Conservation (phyloP, 2,329 filamentous ascomycete genomes). For the Fusarium metavorans region DNA sequence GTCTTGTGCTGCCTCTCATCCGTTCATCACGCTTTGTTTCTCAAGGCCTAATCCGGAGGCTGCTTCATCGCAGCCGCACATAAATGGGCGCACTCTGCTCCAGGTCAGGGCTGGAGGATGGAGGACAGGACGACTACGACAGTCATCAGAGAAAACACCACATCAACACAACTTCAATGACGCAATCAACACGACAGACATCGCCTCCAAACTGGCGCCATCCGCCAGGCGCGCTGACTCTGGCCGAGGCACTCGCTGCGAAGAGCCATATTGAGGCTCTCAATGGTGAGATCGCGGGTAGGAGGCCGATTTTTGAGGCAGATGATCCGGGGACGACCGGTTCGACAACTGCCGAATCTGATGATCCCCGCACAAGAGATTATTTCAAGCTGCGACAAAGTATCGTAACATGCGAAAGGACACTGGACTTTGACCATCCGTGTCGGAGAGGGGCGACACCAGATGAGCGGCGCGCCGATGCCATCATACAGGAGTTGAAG, state of each 20-base stretch:
- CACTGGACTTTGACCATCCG: slow-evolving; percentile 55
- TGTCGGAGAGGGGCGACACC: slow-evolving; percentile 49
- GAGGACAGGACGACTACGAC: slow-evolving; percentile 17
- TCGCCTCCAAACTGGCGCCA: slow-evolving; percentile 12
- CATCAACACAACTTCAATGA: slow-evolving; percentile 14
- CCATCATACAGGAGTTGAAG: slow-evolving; percentile 55
- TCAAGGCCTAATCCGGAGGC: not conserved
- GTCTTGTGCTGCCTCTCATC: slow-evolving; percentile 1
- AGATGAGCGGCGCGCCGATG: slow-evolving; percentile 54
- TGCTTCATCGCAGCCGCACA: not conserved
- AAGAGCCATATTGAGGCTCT: slow-evolving; percentile 42
- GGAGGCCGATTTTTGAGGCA: not conserved
- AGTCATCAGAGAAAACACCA: slow-evolving; percentile 18
- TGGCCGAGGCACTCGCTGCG: slow-evolving; percentile 38
- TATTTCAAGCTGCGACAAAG: slow-evolving; percentile 50
- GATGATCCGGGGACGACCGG: not conserved
- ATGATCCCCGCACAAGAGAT: slow-evolving; percentile 24
- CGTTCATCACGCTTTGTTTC: not conserved
- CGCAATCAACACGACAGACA: slow-evolving; percentile 25
- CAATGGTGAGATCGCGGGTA: slow-evolving; percentile 38
- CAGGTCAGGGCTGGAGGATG: slow-evolving; percentile 30
- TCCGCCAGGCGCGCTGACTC: slow-evolving; percentile 1
- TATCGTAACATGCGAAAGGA: slow-evolving; percentile 49
- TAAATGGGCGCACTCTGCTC: slow-evolving; percentile 47
- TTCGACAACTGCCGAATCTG: slow-evolving; percentile 6